Base-by-base conservation (phyloP, 163 green algal species). In the Chlamydomonas reinhardtii region DNA sequence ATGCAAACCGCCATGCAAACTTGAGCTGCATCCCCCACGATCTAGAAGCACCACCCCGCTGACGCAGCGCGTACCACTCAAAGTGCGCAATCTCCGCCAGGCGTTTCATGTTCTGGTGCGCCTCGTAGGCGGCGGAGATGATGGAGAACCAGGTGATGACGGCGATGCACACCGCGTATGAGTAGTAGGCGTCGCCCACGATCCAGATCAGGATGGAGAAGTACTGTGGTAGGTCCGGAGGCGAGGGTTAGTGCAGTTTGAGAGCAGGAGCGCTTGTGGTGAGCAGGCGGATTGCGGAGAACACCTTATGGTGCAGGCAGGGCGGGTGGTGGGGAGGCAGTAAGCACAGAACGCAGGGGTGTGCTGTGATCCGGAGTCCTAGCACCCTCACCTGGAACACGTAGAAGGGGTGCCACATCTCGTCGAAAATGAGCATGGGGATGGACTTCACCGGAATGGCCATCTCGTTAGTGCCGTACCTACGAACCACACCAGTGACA, bases 91-190 rank as follows among this genome's bases (percentile, higher is more conserved):
- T 91, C 17, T 91, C 89, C n/a, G 94, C 89, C 68, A 96, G 89
- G 0, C 93, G 89, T 68, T 78, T 83, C 83, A 92, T 93, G 89
- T 95, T 96, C 19, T 70, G 54, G 77, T 96, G 89, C 37, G 93
- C 84, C 62, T 93, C 90, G 25, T 93, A 43, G 5, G 91, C 92
- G 32, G 87, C 90, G 3, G 92, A 90, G 70, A 96, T 82, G 78
- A 96, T 95, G 79, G 92, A 94, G 85, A 94, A 95, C 82, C 93
- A 93, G 32, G 94, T 96, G 87, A 96, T 96, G 70, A 86, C 61
- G 6, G 92, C 59, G 74, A 96, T 95, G 84, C 94, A 94, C 22
- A 94, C 82, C 15, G 86, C 86, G 81, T 96, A 96, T 14, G 68
- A 91, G 73, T 92, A 94, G 74, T 93, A 94, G 19, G 72, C 29